Evolutionary conservation across 306 rosid genomes (phyloP).

Genomic region (Rosa persica): DNA sequence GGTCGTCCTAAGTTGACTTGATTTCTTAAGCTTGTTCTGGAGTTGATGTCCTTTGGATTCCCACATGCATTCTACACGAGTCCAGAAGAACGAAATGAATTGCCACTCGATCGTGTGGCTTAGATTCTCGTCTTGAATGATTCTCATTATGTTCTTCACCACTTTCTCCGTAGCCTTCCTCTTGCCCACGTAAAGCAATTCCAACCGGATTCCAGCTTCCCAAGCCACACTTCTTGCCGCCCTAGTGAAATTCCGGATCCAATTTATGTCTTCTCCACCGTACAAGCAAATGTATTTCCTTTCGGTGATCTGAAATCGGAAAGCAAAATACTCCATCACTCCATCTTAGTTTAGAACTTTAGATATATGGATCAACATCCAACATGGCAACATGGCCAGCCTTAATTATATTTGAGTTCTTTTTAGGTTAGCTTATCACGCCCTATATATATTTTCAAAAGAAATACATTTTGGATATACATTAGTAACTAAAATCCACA

Average conservation of each 20-base stretch:
- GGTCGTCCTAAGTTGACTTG: not conserved
- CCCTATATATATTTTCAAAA: too few relatives aligned
- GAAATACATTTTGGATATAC: too few relatives aligned
- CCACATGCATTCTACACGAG: conserved; percentile 23
- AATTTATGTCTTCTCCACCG: conserved; percentile 55
- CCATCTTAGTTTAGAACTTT: not conserved
- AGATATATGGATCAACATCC: not conserved
- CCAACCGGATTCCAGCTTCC: conserved; percentile 35
- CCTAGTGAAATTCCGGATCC: conserved; percentile 48
- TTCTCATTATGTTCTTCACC: conserved; percentile 11
- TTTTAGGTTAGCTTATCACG: not conserved
- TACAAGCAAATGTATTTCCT: conserved; percentile 54
- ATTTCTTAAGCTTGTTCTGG: not conserved
- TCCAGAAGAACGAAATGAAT: conserved; percentile 70
- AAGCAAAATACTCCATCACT: not conserved
- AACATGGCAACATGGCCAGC: too few relatives aligned
- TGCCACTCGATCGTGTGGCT: conserved; percentile 39
- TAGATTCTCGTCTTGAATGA: conserved; percentile 26
- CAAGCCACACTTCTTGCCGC: not conserved
- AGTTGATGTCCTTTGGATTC: conserved; percentile 17
- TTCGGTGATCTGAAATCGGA: conserved; percentile 37
- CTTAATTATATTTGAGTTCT: not conserved
- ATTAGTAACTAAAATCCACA: too few relatives aligned
- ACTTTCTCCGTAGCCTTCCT: conserved; percentile 47
- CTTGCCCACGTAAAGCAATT: conserved; percentile 61